Base-by-base conservation (phyloP, 2,329 filamentous ascomycete species). In the Aspergillus melleus region DNA sequence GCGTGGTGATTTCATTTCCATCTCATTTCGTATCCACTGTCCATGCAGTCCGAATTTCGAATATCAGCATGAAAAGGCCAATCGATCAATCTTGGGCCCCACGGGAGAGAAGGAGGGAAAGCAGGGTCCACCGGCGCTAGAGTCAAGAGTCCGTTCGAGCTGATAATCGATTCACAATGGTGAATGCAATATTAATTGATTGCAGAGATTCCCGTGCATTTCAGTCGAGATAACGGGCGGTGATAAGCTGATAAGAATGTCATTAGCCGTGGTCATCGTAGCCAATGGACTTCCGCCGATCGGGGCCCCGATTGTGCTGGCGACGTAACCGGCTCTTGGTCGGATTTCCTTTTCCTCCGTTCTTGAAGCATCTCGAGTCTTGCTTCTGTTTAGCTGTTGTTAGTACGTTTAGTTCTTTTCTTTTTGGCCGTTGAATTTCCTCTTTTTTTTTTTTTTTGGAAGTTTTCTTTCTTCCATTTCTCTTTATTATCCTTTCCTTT, bases 251-350 rank as follows among this genome's bases (percentile, higher is more conserved):
- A 61, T 55, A 61, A 66, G 64, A 58, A 56, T 63, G 68, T 72
- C 66, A 72, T 72, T 70, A 61, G 62, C 64, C 67, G 59, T 70
- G 66, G 69, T 72, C 68, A 72, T 70, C 59, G 52, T 16, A 52
- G 52, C 49, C 44, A 56, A 57, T 61, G n/a, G 55, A 39, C 30
- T 44, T 51, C 53, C 57, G 57, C 46, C 53, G 32, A 59, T 53
- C 52, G 49, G 57, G 54, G 26, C 26, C 26, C 8, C 26, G 6
- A 29, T 29, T 1, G 8, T 36, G 11, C 32, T 36, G 32, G 44
- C 39, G 12, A 56, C 22, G 20, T 5, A 29, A 52, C 47, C 51
- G 46, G 49, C 12, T 51, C 24, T 56, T 50, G 10, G 29, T 49
- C 42, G 30, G 50, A 6, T 29, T 39, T 19, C 6, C 39, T 47